Evolutionary conservation across 345 rosid species (phyloP).

Genomic region (Rhizophora apiculata): DNA sequence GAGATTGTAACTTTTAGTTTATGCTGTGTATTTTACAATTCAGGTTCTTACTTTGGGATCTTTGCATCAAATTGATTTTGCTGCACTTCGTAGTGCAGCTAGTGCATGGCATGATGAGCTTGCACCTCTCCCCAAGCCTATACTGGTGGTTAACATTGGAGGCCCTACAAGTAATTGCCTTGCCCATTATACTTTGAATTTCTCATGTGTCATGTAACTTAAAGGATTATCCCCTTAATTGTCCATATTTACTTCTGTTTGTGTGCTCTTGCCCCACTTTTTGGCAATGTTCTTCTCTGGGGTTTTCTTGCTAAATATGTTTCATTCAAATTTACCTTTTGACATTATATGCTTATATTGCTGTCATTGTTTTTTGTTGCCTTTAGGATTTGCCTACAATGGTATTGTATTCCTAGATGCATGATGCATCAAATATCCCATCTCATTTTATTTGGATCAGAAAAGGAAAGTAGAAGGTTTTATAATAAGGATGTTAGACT

Average conservation of each 20-base stretch:
- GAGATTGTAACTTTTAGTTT: conserved; percentile 3
- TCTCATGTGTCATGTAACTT: not conserved
- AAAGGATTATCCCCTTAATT: not conserved
- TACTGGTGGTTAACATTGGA: conserved; percentile 87
- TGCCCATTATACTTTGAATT: conserved; percentile 15
- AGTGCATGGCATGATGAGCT: conserved; percentile 87
- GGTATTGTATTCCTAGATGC: too few relatives aligned
- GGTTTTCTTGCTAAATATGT: not conserved
- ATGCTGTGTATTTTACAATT: conserved; percentile 15
- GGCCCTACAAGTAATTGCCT: conserved; percentile 70
- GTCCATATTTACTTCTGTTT: not conserved
- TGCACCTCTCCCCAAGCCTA: conserved; percentile 84
- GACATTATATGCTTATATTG: too few relatives aligned
- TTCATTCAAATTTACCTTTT: too few relatives aligned
- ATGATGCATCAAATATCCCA: too few relatives aligned
- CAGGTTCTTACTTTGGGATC: conserved; percentile 91
- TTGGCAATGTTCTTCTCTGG: too few relatives aligned
- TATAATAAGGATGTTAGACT: too few relatives aligned
- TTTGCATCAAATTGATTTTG: conserved; percentile 80
- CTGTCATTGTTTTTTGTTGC: too few relatives aligned
- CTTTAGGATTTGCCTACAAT: too few relatives aligned
- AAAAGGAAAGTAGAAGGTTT: too few relatives aligned
- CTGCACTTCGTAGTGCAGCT: conserved; percentile 84
- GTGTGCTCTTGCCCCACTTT: too few relatives aligned
- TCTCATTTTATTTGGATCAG: too few relatives aligned